Evolutionary conservation across 2,329 filamentous ascomycete species (phyloP).

Genomic region (Diplodia corticola): DNA sequence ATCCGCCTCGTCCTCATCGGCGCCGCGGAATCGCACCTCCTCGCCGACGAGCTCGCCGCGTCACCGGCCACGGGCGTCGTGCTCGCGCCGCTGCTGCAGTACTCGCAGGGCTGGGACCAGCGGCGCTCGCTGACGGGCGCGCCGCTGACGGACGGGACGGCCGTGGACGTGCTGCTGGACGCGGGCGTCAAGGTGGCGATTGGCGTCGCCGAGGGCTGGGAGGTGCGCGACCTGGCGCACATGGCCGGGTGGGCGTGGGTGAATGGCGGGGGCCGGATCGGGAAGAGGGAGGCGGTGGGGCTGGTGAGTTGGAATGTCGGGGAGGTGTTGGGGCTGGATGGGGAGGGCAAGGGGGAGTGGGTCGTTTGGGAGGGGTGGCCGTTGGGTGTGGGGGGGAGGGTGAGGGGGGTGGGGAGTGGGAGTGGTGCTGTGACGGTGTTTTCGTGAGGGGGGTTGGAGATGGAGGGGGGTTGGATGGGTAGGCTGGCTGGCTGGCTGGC

Average conservation of each 20-base stretch:
- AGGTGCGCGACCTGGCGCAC: conserved; percentile 60
- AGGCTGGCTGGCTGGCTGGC: no score
- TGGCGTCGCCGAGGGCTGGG: conserved; percentile 63
- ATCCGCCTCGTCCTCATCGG: conserved; percentile 62
- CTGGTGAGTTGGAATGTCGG: conserved; percentile 60
- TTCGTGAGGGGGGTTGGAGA: background rate
- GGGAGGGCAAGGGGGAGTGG: conserved; percentile 49
- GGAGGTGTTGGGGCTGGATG: conserved; percentile 55
- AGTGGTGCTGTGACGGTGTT: background rate
- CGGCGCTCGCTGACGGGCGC: conserved; percentile 63
- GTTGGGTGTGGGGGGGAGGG: conserved; percentile 58
- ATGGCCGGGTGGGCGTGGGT: conserved; percentile 60
- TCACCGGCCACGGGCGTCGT: conserved; percentile 60
- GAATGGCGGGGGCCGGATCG: conserved; percentile 58
- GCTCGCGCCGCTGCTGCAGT: conserved; percentile 60
- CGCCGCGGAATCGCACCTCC: conserved; percentile 62
- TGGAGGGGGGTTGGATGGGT: no score
- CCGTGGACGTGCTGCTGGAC: conserved; percentile 57
- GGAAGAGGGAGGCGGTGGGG: conserved; percentile 56
- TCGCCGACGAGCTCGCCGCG: conserved; percentile 60
- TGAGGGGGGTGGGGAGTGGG: conserved; percentile 33
- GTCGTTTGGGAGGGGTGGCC: conserved; percentile 65
- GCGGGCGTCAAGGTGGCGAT: conserved; percentile 62
- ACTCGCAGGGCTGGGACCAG: conserved; percentile 60
- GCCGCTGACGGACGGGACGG: conserved; percentile 65